phyloP scores from a whole-genome alignment of 495 filamentous ascomycete species.

The Aspergillus bertholletiae region DNA sequence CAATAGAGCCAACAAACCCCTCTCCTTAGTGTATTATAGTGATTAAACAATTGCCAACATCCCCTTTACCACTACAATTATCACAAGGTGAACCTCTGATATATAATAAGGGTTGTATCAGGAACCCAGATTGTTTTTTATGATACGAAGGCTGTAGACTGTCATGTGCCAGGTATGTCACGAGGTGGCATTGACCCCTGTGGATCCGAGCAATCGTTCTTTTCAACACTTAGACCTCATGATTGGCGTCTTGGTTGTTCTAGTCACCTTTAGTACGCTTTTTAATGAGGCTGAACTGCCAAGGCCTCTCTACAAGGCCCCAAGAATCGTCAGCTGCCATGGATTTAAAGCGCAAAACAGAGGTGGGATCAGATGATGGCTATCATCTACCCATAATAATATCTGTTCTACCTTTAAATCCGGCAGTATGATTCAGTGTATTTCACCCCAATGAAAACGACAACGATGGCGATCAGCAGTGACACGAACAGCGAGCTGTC shows the following conservation, averaged over 20 bases:
- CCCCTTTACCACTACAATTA: no score
- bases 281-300: slow-evolving; percentile 10
- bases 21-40: slow-evolving; percentile 1
- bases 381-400: neutral
- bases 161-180: neutral
- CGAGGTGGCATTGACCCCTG: neutral
- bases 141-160: neutral
- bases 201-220: neutral
- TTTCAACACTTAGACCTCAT: neutral
- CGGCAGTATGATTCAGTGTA: neutral
- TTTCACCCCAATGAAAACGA: neutral
- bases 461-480: slow-evolving; percentile 7
- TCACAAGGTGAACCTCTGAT: no score
- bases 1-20: slow-evolving; percentile 3
- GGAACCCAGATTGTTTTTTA: no score
- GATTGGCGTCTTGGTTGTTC: slow-evolving; percentile 3
- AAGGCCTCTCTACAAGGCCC: neutral
- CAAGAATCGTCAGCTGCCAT: slow-evolving; percentile 16
- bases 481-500: slow-evolving; percentile 1
- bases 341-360: neutral
- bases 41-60: neutral
- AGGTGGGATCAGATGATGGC: slow-evolving; percentile 17
- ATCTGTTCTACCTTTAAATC: neutral
- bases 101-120: no score
- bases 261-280: neutral